Conservation (phyloP, 148 eudicot species). For the Chenopodium suecicum region DNA sequence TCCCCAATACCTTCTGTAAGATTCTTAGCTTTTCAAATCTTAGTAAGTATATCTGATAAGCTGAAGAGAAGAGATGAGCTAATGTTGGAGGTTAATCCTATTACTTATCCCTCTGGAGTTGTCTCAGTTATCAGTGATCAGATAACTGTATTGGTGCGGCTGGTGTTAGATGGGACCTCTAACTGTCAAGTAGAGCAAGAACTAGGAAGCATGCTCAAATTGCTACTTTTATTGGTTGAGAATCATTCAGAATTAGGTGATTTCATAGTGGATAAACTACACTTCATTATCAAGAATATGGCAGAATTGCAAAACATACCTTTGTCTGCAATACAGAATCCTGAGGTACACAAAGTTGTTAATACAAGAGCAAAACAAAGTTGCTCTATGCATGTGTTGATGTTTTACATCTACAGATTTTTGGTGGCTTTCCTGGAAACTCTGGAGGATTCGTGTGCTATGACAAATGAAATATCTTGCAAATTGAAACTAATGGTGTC, state of each 20-base stretch:
- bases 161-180: slow-evolving; percentile 27
- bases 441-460: slow-evolving; percentile 34
- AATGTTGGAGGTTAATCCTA: slow-evolving; percentile 31
- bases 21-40: slow-evolving; percentile 45
- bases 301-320: slow-evolving; percentile 29
- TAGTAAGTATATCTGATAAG: slow-evolving; percentile 46
- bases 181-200: slow-evolving; percentile 41
- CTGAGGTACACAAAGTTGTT: slow-evolving; percentile 36
- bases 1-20: slow-evolving; percentile 49
- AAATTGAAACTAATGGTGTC: slow-evolving; percentile 40
- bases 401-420: slow-evolving; percentile 38
- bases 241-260: slow-evolving; percentile 40
- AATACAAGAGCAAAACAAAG: slow-evolving; percentile 24
- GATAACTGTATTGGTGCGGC: slow-evolving; percentile 37
- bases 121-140: slow-evolving; percentile 45
- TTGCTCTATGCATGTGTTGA: slow-evolving; percentile 31
- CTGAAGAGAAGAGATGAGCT: slow-evolving; percentile 37
- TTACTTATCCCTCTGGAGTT: slow-evolving; percentile 34
- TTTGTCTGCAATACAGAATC: slow-evolving; percentile 22
- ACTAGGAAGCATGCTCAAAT: slow-evolving; percentile 42
- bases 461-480: slow-evolving; percentile 34
- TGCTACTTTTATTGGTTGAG: slow-evolving; percentile 41
- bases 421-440: slow-evolving; percentile 47
- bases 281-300: slow-evolving; percentile 31
- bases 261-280: slow-evolving; percentile 47